Percentiles rank a stretch among this genome's conserved stretches.
Conservation (phyloP, 2,329 filamentous ascomycete genomes). For the Clarireedia sp. region DNA sequence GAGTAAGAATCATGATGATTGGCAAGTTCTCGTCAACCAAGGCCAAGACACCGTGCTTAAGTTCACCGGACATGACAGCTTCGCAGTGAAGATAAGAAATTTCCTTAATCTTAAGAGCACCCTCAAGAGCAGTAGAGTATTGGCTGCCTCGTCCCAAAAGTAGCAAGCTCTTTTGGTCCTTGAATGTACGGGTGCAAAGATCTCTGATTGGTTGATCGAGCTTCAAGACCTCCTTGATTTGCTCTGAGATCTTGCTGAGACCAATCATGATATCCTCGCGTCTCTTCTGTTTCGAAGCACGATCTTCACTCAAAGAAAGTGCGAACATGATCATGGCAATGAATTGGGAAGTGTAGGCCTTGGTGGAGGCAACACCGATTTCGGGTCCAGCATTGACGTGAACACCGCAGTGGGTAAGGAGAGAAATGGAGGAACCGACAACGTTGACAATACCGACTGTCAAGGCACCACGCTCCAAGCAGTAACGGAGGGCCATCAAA, state of each 20-base stretch:
- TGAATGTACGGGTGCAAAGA: slow-evolving; percentile 84
- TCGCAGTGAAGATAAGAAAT: slow-evolving; percentile 99
- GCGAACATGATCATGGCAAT: slow-evolving; percentile 99
- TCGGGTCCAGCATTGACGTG: slow-evolving; percentile 98
- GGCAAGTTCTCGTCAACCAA: slow-evolving; percentile 97
- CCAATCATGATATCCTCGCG: slow-evolving; percentile 96
- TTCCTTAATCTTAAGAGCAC: slow-evolving; percentile 98
- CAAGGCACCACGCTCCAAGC: slow-evolving; percentile 90
- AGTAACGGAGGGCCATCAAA: slow-evolving; percentile 93
- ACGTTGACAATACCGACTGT: slow-evolving; percentile 99
- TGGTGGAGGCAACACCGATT: slow-evolving; percentile 97
- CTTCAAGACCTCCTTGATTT: slow-evolving; percentile 87
- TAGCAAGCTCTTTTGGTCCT: slow-evolving; percentile 93
- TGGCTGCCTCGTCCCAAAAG: slow-evolving; percentile 92
- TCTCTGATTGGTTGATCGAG: slow-evolving; percentile 92
- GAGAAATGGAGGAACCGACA: slow-evolving; percentile 95
- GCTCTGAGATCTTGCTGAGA: slow-evolving; percentile 74
- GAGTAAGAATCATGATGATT: slow-evolving; percentile 99
- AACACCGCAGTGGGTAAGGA: slow-evolving; percentile 98
- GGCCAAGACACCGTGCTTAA: slow-evolving; percentile 97
- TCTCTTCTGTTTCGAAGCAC: slow-evolving; percentile 85
- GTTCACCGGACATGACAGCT: slow-evolving; percentile 98
- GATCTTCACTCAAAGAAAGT: slow-evolving; percentile 89
- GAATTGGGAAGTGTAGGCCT: slow-evolving; percentile 98
- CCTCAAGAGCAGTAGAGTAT: slow-evolving; percentile 94